Conservation (phyloP, 1,139 yeast species). For the Kodamaea plutei region DNA sequence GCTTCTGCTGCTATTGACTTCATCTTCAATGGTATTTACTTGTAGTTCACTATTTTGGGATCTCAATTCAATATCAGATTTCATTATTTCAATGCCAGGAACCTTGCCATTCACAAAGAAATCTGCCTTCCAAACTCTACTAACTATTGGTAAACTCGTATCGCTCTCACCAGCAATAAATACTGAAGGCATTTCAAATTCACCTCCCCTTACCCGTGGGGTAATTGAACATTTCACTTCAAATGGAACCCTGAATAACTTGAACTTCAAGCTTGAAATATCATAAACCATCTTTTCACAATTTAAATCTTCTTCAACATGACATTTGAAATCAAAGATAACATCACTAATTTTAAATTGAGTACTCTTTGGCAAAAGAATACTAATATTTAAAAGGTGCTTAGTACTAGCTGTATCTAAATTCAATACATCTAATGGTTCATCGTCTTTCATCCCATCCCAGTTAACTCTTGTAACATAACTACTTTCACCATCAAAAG, state of each 20-base stretch:
- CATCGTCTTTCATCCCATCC: slow-evolving; percentile 42
- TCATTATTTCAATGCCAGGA: slow-evolving; percentile 20
- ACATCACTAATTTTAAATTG: slow-evolving; percentile 11
- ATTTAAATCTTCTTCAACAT: slow-evolving; percentile 20
- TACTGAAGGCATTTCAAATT: slow-evolving; percentile 39
- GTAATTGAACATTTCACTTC: slow-evolving; percentile 27
- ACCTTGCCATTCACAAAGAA: slow-evolving; percentile 14
- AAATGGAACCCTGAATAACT: slow-evolving; percentile 36
- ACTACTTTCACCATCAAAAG: slow-evolving; percentile 8
- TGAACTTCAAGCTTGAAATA: slow-evolving; percentile 23
- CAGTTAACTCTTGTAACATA: slow-evolving; percentile 29
- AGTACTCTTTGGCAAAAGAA: slow-evolving; percentile 20
- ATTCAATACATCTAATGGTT: slow-evolving; percentile 23
- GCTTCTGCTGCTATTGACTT: slow-evolving; percentile 8
- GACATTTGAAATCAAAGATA: slow-evolving; percentile 22
- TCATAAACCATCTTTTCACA: slow-evolving; percentile 25
- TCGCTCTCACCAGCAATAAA: slow-evolving; percentile 20
- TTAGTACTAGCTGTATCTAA: not conserved
- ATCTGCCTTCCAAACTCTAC: slow-evolving; percentile 45
- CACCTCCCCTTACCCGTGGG: slow-evolving; percentile 31
- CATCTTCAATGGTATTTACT: slow-evolving; percentile 18
- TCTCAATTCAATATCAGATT: slow-evolving; percentile 20
- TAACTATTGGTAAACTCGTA: slow-evolving; percentile 38
- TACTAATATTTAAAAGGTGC: slow-evolving; percentile 20
- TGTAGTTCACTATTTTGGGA: slow-evolving; percentile 29